phyloP scores from a whole-genome alignment of 805 yeast genomes.

The Clavispora fructus region DNA sequence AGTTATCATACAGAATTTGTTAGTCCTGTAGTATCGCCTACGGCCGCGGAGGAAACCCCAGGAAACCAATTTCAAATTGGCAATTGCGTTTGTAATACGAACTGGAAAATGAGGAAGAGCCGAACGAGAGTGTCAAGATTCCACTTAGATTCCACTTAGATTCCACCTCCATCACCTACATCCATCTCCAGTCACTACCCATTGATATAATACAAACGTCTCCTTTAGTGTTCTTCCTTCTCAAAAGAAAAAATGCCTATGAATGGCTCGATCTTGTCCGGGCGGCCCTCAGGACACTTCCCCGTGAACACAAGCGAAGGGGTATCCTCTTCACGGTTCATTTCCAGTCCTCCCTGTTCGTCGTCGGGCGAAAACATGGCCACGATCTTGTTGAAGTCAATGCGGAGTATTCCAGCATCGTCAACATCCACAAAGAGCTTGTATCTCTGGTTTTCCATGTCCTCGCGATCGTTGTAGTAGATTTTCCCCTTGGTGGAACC shows the following conservation, averaged over 20 bases:
- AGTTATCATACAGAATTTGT: no score
- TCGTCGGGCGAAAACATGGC: constrained; percentile 16
- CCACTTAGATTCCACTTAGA: no score
- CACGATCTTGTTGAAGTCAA: constrained; percentile 48
- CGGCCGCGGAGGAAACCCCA: no score
- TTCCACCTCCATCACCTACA: no score
- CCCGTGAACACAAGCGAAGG: constrained; percentile 50
- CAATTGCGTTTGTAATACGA: no score
- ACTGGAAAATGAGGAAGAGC: no score
- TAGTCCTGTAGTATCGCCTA: no score
- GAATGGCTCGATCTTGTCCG: constrained; percentile 48
- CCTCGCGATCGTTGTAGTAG: constrained; percentile 45
- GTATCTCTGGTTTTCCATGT: constrained; percentile 42
- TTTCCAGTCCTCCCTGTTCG: constrained; percentile 20
- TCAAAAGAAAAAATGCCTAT: constrained; percentile 53
- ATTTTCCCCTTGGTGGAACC: constrained; percentile 46
- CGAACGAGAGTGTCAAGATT: no score
- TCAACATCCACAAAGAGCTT: constrained; percentile 45
- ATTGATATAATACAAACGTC: no score
- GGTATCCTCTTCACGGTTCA: constrained; percentile 30
- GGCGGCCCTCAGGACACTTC: constrained; percentile 48
- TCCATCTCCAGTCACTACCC: no score
- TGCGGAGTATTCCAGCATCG: constrained; percentile 40
- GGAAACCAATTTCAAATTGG: no score
- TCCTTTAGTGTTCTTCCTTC: constrained; percentile 24